These are phyloP conservation scores for Stenocarpella maydis DNA, from an alignment of 2,329 filamentous ascomycete genomes.

Conservation along the genomic window DNA sequence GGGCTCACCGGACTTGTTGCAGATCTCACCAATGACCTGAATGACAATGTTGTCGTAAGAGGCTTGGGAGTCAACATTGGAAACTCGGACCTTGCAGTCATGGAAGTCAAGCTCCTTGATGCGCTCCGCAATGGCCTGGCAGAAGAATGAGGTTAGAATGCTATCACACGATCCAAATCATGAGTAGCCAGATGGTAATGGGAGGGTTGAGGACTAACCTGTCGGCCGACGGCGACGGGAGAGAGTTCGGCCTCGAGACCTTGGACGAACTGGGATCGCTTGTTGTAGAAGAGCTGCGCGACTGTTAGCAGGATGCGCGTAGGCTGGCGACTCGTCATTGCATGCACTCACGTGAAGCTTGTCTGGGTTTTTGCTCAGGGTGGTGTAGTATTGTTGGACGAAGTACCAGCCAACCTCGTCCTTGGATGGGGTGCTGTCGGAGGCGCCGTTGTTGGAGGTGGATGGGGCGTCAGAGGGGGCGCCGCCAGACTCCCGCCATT, in stretches of 20 bases:
- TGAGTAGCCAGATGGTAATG: neutral
- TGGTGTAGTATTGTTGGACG: conserved; percentile 99
- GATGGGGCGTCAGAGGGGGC: conserved; percentile 43
- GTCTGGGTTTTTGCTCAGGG: conserved; percentile 90
- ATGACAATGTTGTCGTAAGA: conserved; percentile 95
- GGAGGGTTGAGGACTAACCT: conserved; percentile 64
- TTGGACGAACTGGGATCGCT: conserved; percentile 93
- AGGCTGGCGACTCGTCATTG: neutral
- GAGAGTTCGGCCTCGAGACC: conserved; percentile 90
- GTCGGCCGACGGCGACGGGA: conserved; percentile 84
- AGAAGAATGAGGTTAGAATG: neutral
- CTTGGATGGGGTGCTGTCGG: conserved; percentile 69
- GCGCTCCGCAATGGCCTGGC: conserved; percentile 88
- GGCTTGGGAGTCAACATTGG: conserved; percentile 96
- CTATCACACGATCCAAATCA: neutral
- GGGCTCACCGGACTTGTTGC: conserved; percentile 88
- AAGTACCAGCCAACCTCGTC: conserved; percentile 99
- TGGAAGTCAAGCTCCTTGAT: conserved; percentile 94
- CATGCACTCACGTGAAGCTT: conserved; percentile 78
- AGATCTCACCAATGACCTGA: conserved; percentile 97
- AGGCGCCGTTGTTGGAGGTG: conserved; percentile 43
- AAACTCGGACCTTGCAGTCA: conserved; percentile 97
- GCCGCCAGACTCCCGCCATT: conserved; percentile 49
- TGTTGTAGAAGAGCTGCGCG: conserved; percentile 87
- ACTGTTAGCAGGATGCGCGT: neutral